phyloP scores from a whole-genome alignment of 108 stramenopile species.

The Skeletonema tropicum region DNA sequence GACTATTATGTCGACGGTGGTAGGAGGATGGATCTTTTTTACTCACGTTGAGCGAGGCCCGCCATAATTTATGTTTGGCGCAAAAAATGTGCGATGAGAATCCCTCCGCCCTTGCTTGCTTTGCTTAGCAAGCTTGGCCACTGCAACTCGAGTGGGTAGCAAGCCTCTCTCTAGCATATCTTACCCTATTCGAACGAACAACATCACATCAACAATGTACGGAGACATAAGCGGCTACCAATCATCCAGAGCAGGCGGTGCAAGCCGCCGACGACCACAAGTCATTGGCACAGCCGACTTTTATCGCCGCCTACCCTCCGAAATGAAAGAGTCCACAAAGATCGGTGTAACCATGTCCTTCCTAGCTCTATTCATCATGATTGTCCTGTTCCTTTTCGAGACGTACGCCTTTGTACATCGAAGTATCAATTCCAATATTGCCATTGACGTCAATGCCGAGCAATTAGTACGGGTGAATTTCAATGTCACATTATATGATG shows the following conservation, averaged over 20 bases:
- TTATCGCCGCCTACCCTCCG: constrained; percentile 72
- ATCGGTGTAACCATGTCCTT: constrained; percentile 87
- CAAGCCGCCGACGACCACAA: neutral
- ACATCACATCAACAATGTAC: neutral
- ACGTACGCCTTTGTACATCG: constrained; percentile 89
- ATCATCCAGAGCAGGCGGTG: neutral
- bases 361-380: constrained; percentile 86
- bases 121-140: no score
- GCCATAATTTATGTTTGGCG: no score
- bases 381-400: constrained; percentile 91
- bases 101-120: no score
- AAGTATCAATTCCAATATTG: constrained; percentile 76
- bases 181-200: no score
- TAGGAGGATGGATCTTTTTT: no score
- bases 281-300: constrained; percentile 56
- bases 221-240: constrained; percentile 2
- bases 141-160: no score
- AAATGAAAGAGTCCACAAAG: constrained; percentile 60
- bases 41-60: no score
- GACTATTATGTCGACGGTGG: no score
- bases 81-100: no score
- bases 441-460: constrained; percentile 88
- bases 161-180: no score
- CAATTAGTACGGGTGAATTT: constrained; percentile 91
- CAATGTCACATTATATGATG: constrained; percentile 89